phyloP scores from a whole-genome alignment of 352 stramenopile genomes.

The Globisporangium perplexum region DNA sequence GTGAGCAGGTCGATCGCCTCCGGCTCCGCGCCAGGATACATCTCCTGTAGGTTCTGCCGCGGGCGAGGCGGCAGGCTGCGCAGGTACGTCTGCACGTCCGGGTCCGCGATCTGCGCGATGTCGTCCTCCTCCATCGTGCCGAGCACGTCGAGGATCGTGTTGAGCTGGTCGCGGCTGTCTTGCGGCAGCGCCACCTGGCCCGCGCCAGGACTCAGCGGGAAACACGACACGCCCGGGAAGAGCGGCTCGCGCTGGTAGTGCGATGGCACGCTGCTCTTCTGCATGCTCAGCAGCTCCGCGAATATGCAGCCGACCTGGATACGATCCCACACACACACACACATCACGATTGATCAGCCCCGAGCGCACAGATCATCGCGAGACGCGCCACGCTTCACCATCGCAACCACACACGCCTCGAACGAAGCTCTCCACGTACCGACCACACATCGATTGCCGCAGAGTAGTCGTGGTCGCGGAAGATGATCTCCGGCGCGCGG shows the following conservation, averaged over 20 bases:
- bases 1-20: conserved; percentile 77
- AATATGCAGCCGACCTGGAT: conserved; percentile 92
- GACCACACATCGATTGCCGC: conserved; percentile 86
- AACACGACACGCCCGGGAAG: conserved; percentile 93
- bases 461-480: conserved; percentile 87
- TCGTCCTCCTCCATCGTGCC: conserved; percentile 84
- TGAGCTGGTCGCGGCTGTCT: conserved; percentile 82
- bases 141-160: conserved; percentile 85
- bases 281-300: conserved; percentile 94
- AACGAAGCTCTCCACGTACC: conserved; percentile 45
- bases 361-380: neutral
- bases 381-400: no score
- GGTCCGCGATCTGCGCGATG: conserved; percentile 80
- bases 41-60: conserved; percentile 70
- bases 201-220: conserved; percentile 71
- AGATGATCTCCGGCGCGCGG: conserved; percentile 93
- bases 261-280: conserved; percentile 92
- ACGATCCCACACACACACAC: conserved; percentile 5
- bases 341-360: no score
- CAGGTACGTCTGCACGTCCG: conserved; percentile 79
- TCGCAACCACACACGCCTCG: no score
- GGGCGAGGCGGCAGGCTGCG: conserved; percentile 62
- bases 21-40: conserved; percentile 79
- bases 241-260: conserved; percentile 93
- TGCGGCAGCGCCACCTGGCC: conserved; percentile 72